Percentiles rank a stretch among this genome's conserved stretches.
Evolutionary conservation across 1,284 basidiomycete genomes (phyloP).

Genomic region (Flammula alnicola): DNA sequence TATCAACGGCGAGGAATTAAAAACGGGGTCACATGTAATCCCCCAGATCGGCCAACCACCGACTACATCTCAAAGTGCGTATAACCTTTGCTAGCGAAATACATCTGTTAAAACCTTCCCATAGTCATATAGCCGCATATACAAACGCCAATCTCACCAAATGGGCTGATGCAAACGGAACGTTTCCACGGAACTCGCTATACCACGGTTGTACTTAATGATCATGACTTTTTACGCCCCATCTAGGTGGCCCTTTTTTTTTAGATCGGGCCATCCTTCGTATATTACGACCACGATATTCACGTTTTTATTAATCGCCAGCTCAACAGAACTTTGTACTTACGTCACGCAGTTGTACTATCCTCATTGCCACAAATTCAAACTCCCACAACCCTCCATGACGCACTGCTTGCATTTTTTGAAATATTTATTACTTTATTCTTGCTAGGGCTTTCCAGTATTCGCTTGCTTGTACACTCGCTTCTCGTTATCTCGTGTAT

Average conservation of each 20-base stretch:
- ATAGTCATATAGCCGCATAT: constrained; percentile 70
- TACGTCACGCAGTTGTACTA: constrained; percentile 14
- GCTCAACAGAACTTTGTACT: constrained; percentile 16
- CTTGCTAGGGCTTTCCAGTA: not conserved
- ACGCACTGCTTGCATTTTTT: not conserved
- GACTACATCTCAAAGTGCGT: constrained; percentile 61
- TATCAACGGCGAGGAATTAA: constrained; percentile 69
- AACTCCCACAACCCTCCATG: not conserved
- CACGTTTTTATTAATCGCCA: constrained; percentile 12
- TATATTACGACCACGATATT: too few species aligned
- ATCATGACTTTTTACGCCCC: constrained; percentile 8
- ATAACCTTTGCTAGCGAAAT: constrained; percentile 7
- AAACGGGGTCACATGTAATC: constrained; percentile 67
- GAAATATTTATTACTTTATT: constrained; percentile 11
- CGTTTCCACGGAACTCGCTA: constrained; percentile 71
- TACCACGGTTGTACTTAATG: constrained; percentile 50
- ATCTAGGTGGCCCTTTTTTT: too few species aligned
- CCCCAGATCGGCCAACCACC: constrained; percentile 62
- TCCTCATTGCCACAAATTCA: constrained; percentile 3
- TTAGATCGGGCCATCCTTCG: too few species aligned
- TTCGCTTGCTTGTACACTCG: not conserved
- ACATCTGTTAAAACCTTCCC: constrained; percentile 6
- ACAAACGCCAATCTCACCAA: constrained; percentile 76
- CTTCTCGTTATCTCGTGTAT: too few species aligned
- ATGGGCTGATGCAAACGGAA: constrained; percentile 69